Evolutionary conservation across 768 basidiomycete species (phyloP).

Genomic region (Floccularia luteovirens): DNA sequence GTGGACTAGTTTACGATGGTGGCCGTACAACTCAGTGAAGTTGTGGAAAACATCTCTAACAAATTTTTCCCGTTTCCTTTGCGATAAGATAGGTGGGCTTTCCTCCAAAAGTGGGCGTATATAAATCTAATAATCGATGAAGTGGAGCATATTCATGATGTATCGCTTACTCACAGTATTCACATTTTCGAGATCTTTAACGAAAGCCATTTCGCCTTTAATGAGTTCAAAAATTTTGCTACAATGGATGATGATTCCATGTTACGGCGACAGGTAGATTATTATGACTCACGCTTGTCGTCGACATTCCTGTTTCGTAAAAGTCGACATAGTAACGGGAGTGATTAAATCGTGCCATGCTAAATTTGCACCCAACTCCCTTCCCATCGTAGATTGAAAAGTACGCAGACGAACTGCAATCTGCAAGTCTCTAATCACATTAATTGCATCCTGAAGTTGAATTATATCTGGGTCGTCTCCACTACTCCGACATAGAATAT

Average conservation of each 20-base stretch:
- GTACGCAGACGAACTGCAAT: slow-evolving; percentile 76
- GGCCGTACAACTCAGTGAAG: slow-evolving; percentile 62
- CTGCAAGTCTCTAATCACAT: slow-evolving; percentile 76
- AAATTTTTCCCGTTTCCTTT: slow-evolving; percentile 66
- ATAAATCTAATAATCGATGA: slow-evolving; percentile 54
- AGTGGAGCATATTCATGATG: neutral
- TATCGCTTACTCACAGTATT: slow-evolving; percentile 45
- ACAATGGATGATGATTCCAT: slow-evolving; percentile 11
- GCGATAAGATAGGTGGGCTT: slow-evolving; percentile 69
- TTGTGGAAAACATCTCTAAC: slow-evolving; percentile 89
- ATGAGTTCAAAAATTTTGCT: slow-evolving; percentile 94
- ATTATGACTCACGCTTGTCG: slow-evolving; percentile 67
- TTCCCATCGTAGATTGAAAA: slow-evolving; percentile 86
- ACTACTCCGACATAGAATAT: slow-evolving; percentile 67
- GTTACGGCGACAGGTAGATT: neutral
- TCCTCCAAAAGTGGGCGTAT: slow-evolving; percentile 60
- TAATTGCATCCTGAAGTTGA: slow-evolving; percentile 71
- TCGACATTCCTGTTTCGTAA: slow-evolving; percentile 74
- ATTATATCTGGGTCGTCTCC: slow-evolving; percentile 78
- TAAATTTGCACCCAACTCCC: slow-evolving; percentile 71
- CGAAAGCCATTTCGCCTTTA: slow-evolving; percentile 94
- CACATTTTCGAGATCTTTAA: slow-evolving; percentile 88
- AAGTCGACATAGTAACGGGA: slow-evolving; percentile 44
- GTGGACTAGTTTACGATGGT: slow-evolving; percentile 74
- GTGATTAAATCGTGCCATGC: slow-evolving; percentile 87